A percentile compares a stretch with the other conserved stretches of the same genome.
phyloP scores from a whole-genome alignment of 129 eudicot genomes.

The Saussurea involucrata region DNA sequence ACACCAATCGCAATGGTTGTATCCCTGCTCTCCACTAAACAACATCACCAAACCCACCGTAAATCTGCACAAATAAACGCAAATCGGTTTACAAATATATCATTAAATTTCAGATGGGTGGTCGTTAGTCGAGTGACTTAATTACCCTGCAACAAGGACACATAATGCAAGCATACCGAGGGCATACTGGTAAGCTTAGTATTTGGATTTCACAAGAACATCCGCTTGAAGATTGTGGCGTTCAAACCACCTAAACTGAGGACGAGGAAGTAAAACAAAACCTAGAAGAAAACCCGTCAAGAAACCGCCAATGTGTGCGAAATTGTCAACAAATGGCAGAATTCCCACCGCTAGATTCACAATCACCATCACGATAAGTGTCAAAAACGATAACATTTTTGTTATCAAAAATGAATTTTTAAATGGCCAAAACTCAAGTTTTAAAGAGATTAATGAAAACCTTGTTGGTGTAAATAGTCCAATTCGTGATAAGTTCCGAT shows the following conservation, averaged over 20 bases:
- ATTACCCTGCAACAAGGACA: conserved; percentile 63
- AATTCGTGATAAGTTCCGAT: conserved; percentile 78
- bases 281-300: conserved; percentile 74
- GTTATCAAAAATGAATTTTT: neutral
- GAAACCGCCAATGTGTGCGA: conserved; percentile 82
- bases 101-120: neutral
- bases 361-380: conserved; percentile 53
- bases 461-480: conserved; percentile 87
- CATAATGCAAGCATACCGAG: conserved; percentile 50
- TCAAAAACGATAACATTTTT: conserved; percentile 4
- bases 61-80: conserved; percentile 39
- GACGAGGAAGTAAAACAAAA: conserved; percentile 63
- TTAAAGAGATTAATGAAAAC: conserved; percentile 3
- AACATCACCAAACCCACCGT: conserved; percentile 70
- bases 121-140: conserved; percentile 8
- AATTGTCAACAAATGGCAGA: conserved; percentile 70
- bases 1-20: conserved; percentile 72
- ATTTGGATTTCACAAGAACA: conserved; percentile 65
- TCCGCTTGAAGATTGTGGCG: conserved; percentile 51
- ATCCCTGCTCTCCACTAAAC: conserved; percentile 66
- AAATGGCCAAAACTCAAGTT: neutral
- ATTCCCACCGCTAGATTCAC: conserved; percentile 72
- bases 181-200: conserved; percentile 65
- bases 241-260: conserved; percentile 75
- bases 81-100: neutral